These are phyloP conservation scores for Tuber calosporum DNA, from an alignment of 495 filamentous ascomycete species.

Conservation along the genomic window DNA sequence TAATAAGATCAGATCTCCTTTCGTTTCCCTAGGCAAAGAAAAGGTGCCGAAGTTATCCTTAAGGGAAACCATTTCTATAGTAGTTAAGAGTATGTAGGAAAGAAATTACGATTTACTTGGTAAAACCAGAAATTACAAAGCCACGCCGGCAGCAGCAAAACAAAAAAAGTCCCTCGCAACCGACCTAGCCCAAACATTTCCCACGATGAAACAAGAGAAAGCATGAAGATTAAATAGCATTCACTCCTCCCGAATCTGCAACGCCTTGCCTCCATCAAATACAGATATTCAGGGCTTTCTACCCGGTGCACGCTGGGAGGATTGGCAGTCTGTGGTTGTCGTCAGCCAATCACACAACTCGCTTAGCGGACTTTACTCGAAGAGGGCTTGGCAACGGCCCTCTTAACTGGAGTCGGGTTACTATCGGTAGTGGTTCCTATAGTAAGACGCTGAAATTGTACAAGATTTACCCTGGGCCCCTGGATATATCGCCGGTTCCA, in stretches of 20 bases:
- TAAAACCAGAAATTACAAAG: background rate
- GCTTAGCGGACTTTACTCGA: background rate
- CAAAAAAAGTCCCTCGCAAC: too few relatives aligned
- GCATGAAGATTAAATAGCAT: background rate
- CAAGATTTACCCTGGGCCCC: slow-evolving; percentile 2
- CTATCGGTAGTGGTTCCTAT: background rate
- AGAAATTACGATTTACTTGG: too few relatives aligned
- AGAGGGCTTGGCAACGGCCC: background rate
- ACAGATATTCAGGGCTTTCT: background rate
- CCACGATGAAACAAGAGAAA: background rate
- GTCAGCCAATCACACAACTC: background rate
- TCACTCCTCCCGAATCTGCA: background rate
- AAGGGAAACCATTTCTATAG: too few relatives aligned
- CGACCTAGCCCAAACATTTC: background rate
- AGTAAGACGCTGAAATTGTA: background rate
- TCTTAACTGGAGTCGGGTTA: background rate
- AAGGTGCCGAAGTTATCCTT: too few relatives aligned
- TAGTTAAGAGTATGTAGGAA: too few relatives aligned
- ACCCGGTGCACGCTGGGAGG: background rate
- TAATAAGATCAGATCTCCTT: too few relatives aligned
- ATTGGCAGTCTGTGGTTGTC: background rate
- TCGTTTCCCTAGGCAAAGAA: too few relatives aligned
- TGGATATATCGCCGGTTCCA: background rate
- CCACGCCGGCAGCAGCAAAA: background rate
- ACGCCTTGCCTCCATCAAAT: background rate